Percentiles rank a stretch among this genome's conserved stretches.
Evolutionary conservation across 768 basidiomycete species (phyloP).

Genomic region (Collybiopsis confluens): DNA sequence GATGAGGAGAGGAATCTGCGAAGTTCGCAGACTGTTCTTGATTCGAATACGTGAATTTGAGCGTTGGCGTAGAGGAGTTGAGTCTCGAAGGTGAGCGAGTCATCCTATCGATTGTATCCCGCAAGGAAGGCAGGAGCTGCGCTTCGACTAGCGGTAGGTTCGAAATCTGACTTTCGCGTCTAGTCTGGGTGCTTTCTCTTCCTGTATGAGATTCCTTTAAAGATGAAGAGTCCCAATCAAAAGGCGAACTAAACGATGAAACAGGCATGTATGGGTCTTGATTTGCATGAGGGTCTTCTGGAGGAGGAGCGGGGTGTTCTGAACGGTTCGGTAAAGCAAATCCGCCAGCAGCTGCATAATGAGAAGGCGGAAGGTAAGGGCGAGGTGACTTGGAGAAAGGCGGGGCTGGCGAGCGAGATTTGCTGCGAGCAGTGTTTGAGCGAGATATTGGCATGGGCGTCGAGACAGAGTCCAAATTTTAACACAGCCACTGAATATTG

Average conservation of each 20-base stretch:
- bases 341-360: slow-evolving; percentile 52
- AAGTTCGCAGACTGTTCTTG: not conserved
- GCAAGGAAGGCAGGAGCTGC: slow-evolving; percentile 63
- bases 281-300: slow-evolving; percentile 5
- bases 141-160: slow-evolving; percentile 60
- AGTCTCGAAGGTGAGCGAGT: slow-evolving; percentile 46
- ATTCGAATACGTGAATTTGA: not conserved
- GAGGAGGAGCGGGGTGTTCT: slow-evolving; percentile 2
- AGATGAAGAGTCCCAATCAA: slow-evolving; percentile 20
- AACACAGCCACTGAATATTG: too few species aligned
- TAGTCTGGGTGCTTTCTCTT: slow-evolving; percentile 11
- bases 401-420: slow-evolving; percentile 39
- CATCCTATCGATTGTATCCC: slow-evolving; percentile 74
- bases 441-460: slow-evolving; percentile 13
- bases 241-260: slow-evolving; percentile 15
- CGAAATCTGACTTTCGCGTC: slow-evolving; percentile 39
- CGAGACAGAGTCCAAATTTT: too few species aligned
- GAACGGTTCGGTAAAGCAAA: slow-evolving; percentile 13
- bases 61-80: slow-evolving; percentile 12
- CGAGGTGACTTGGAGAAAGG: slow-evolving; percentile 27
- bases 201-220: slow-evolving; percentile 13
- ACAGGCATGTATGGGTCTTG: slow-evolving; percentile 17
- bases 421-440: slow-evolving; percentile 23
- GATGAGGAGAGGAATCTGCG: slow-evolving; percentile 1
- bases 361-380: slow-evolving; percentile 49